These are phyloP conservation scores for Alternaria burnsii DNA, from an alignment of 2,329 filamentous ascomycete species.

Conservation along the genomic window DNA sequence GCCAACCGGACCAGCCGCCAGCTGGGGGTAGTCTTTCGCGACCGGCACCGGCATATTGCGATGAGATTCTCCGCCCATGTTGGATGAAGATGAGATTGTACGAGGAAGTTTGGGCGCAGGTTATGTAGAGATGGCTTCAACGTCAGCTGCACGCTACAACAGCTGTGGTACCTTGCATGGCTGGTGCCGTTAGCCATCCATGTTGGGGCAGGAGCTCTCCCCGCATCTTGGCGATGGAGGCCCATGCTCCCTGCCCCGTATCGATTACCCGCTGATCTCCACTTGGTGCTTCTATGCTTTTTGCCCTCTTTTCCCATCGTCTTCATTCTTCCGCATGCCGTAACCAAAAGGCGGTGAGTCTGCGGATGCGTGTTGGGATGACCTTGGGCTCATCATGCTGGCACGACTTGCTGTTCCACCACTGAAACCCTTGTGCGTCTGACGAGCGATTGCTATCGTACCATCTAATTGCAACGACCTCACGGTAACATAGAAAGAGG, in stretches of 20 bases:
- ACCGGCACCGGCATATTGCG: conserved; percentile 34
- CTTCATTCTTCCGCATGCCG: neutral
- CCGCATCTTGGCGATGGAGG: conserved; percentile 32
- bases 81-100: conserved; percentile 15
- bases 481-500: no score
- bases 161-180: conserved; percentile 38
- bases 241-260: conserved; percentile 18
- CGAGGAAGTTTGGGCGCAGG: neutral
- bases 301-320: neutral
- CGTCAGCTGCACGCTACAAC: conserved; percentile 20
- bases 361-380: neutral
- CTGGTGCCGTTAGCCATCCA: conserved; percentile 4
- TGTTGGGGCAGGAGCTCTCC: conserved; percentile 31
- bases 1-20: conserved; percentile 49
- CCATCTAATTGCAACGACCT: no score
- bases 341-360: neutral
- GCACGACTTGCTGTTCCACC: no score
- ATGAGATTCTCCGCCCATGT: conserved; percentile 50
- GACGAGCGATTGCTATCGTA: no score
- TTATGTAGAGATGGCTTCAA: conserved; percentile 5
- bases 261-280: conserved; percentile 18
- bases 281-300: neutral
- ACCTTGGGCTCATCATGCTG: no score
- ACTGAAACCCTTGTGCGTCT: no score
- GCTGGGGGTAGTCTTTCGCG: conserved; percentile 44